Base-by-base conservation (phyloP, 2,329 filamentous ascomycete species). In the Aspergillus neotritici region DNA sequence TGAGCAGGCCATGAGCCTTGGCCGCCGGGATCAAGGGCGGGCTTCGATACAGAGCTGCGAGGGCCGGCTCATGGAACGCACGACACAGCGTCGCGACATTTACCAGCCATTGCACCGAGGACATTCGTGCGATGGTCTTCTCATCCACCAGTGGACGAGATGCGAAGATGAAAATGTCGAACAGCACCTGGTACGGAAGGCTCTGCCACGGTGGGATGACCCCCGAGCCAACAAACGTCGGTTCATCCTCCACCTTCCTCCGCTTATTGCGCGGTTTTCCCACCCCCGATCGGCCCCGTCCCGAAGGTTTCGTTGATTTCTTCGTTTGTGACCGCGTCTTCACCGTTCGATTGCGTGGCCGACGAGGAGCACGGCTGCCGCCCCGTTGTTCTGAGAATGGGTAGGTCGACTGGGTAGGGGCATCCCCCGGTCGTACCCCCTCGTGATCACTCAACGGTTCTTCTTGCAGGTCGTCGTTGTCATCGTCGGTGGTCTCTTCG, bases 11-110 rank as follows among this genome's bases (percentile, higher is more conserved):
- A 48, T 73, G 72, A 10, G 70, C 69, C 48, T 76, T 73, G 29
- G 66, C 63, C 30, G 72, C 65, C 1, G 75, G 72, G 46, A 77
- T 73, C 34, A 93, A 69, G 1, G 82, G 81, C 7, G 86, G 86
- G 4, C 73, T 79, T 36, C 76, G 73, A 61, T 93, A 93, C 4
- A 94, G 71, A 1, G 79, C 83, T 4, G 81, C 81, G 39, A 93
- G 65, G 2, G 86, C 86, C 4, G 87, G 84, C 54, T 89, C 86
- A 0, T 78, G 69, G 44, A 90, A 87, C 2, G 73, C 63, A 39
- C 73, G 77, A 53, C 83, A 90, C 12, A 80, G 68, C 2, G 75
- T 72, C 30, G 84, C 80, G 34, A 78, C 69, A n/a, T 73, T 70
- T 8, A 84, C 64, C 5, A 94, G 76, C 84, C 84, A 88, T 46